Base-by-base conservation (phyloP, 2,329 filamentous ascomycete species). In the Aspergillus eucalypticola region DNA sequence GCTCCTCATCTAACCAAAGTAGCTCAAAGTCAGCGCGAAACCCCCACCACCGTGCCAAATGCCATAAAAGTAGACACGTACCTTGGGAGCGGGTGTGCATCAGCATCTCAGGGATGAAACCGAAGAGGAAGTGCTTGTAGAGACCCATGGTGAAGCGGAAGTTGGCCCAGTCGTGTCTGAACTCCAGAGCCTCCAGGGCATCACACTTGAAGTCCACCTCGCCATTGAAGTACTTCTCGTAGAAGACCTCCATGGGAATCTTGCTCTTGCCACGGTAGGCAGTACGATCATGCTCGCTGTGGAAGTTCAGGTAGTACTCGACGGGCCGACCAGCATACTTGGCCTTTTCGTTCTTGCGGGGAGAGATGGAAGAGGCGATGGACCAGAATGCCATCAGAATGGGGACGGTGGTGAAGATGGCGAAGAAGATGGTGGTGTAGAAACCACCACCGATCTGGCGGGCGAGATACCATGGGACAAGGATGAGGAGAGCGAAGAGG, bases 181-280 rank as follows among this genome's bases (percentile, higher is more conserved):
- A 95, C 80, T 98, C 95, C 78, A 98, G 81, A 51, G 91, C 83
- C 74, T 98, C 94, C 64, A 98, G 84, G 71, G 84, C 86, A 78
- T 98, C 95, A 60, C 92, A 93, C 77, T 96, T 98, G 84, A 97
- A 94, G 69, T 96, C 92, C 65, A 96, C 92, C 60, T 96, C 88
- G 60, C 91, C 92, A 73, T 95, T 90, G 79, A 98, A 96, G 84
- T 97, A 98, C 90, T 94, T 96, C 80, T 97, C 93, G 75, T 96
- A 88, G 83, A 98, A 98, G 23, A 92, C 96, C 82, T 96, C 89
- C 75, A 79, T 79, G 58, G 76, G 76, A 39, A 81, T 80, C 70
- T 80, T 80, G 75, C 78, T 79, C 72, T 80, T 81, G 66, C 79
- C 79, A 62, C 75, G 78, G 69, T 81, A 82, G 60, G 76, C 78